Base-by-base conservation (phyloP, 2,329 filamentous ascomycete species). In the Helminthosporium solani region DNA sequence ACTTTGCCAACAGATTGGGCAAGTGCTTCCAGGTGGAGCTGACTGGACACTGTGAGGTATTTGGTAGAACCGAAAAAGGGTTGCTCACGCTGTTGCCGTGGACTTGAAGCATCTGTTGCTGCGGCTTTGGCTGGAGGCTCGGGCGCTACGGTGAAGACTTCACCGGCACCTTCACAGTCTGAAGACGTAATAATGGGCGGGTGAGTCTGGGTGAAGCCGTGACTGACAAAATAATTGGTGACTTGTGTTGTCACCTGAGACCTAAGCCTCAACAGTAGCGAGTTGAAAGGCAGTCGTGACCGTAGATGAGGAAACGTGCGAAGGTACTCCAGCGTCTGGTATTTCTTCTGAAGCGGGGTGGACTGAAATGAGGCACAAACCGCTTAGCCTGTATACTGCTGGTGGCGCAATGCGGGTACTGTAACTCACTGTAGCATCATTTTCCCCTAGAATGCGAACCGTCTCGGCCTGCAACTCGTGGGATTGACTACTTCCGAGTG, bases 291-390 rank as follows among this genome's bases (percentile, higher is more conserved):
- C 15, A 89, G 84, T 60, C 92, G 87, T 53, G 87, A 75, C 47
- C 94, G 87, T 48, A 99, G 78, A 72, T 99, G 94, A 40, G 92
- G 90, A 42, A 96, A 80, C 11, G 87, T 87, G 47, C 94, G 87
- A 51, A 99, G 81, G 68, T 87, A 97, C 66, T 97, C 92, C 40
- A 87, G 78, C 4, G 86, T 89, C 60, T 96, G 91, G 60, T 94
- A 96, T 73, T 97, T 97, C 72, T 96, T 96, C 72, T 99, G 94
- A 19, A 99, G 83, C 2, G 94, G 94, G 66, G 89, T 95, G 52
- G 85, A 88, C 88, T 97, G 44, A 33, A 56, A 42, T 36, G 23
- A 33, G 20, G 36, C 41, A 52, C 46, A 54, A 23, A 49, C 50
- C 21, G 42, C 44, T 60, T 50, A 65, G 60, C 54, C 31, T 31